phyloP scores from a whole-genome alignment of 129 eudicot genomes.

The Flaveria sonorensis region DNA sequence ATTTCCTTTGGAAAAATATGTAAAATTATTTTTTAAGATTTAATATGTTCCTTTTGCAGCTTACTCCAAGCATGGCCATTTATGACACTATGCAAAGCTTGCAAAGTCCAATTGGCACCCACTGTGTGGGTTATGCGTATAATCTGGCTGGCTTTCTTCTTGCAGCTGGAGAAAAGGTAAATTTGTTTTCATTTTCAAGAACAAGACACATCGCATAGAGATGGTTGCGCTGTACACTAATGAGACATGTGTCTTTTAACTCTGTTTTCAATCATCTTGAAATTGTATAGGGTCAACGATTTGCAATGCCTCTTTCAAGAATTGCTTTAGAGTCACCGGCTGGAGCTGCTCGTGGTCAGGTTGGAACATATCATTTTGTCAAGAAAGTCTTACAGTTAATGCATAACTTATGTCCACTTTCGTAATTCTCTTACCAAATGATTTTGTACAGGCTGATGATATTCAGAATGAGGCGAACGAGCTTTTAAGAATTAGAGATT shows the following conservation, averaged over 20 bases:
- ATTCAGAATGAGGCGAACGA: conserved; percentile 78
- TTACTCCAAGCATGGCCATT: conserved; percentile 79
- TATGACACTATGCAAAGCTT: conserved; percentile 93
- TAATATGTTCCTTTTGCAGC: conserved; percentile 45
- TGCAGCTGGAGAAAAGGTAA: conserved; percentile 94
- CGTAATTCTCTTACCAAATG: not conserved
- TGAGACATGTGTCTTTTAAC: not conserved
- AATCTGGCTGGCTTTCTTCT: conserved; percentile 79
- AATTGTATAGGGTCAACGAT: conserved; percentile 62
- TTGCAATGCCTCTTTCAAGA: conserved; percentile 65
- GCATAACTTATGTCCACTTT: not conserved
- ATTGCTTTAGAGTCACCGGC: conserved; percentile 71
- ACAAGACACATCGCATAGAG: not conserved
- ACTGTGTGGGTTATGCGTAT: conserved; percentile 68
- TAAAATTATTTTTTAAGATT: not conserved
- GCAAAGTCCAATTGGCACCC: conserved; percentile 72
- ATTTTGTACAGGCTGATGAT: conserved; percentile 71
- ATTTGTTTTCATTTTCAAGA: not conserved
- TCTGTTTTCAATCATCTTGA: not conserved
- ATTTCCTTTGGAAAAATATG: not conserved
- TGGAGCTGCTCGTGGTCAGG: conserved; percentile 91
- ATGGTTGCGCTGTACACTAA: not conserved
- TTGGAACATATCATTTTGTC: conserved; percentile 34
- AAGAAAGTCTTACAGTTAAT: not conserved
- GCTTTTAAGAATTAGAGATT: conserved; percentile 73